These are phyloP conservation scores for Lunularia cruciata DNA, from an alignment of 225 moss, liverwort and hornwort genomes.

Conservation along the genomic window DNA sequence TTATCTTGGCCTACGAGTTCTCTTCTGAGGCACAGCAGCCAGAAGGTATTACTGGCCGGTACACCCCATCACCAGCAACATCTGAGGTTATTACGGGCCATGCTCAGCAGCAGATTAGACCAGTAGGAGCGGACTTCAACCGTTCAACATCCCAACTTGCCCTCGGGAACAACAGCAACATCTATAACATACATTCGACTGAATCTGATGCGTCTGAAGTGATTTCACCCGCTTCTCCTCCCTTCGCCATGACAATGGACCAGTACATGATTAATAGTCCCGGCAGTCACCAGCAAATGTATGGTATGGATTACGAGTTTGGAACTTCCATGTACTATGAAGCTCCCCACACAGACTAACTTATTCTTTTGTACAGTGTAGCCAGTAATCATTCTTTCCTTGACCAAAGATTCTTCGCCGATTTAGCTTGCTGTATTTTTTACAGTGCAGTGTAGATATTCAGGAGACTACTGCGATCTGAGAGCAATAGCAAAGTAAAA, in stretches of 20 bases:
- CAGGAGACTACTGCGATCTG: no score
- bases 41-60: background rate
- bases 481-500: no score
- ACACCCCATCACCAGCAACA: slow-evolving; percentile 6
- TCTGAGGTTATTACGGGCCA: background rate
- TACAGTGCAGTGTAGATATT: no score
- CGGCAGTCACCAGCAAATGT: slow-evolving; percentile 17
- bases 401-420: no score
- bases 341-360: background rate
- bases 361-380: no score
- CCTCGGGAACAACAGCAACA: no score
- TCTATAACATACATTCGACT: background rate
- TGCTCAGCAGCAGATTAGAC: background rate
- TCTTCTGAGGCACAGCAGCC: background rate
- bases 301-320: slow-evolving; percentile 2
- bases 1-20: background rate
- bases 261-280: slow-evolving; percentile 14
- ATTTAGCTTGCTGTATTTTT: no score
- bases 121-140: no score
- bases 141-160: no score
- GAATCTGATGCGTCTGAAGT: slow-evolving; percentile 22
- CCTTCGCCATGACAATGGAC: background rate
- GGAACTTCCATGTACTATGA: background rate
- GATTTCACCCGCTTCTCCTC: background rate
- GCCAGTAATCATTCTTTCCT: no score